Percentiles rank a stretch among this genome's conserved stretches.
phyloP scores from a whole-genome alignment of 2,329 filamentous ascomycete species.

The Sphaerostilbella broomeana region DNA sequence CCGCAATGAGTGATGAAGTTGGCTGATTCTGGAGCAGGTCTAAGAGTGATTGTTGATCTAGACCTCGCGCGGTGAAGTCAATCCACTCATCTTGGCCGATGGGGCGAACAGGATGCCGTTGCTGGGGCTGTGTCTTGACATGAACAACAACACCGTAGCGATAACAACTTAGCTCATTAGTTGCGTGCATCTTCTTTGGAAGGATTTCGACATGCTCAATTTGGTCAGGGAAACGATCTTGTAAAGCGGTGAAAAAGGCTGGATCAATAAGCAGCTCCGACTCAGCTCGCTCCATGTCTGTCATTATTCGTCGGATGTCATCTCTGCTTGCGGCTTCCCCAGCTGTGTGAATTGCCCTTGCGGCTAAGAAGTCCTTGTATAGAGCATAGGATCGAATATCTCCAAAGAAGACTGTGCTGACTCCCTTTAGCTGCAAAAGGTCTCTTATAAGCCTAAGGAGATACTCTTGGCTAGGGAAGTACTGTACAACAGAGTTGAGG shows the following conservation, averaged over 20 bases:
- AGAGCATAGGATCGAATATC: slow-evolving; percentile 19
- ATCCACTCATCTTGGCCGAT: slow-evolving; percentile 16
- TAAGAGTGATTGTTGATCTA: slow-evolving; percentile 12
- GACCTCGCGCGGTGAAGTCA: slow-evolving; percentile 14
- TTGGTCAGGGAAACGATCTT: slow-evolving; percentile 11
- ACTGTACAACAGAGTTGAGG: slow-evolving; percentile 24
- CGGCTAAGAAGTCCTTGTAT: slow-evolving; percentile 15
- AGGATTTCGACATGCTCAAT: slow-evolving; percentile 9
- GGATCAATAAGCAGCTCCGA: slow-evolving; percentile 21
- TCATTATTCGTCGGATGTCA: slow-evolving; percentile 9
- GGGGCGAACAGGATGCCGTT: neutral
- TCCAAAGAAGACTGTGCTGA: slow-evolving; percentile 17
- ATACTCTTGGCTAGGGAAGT: slow-evolving; percentile 24
- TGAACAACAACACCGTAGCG: slow-evolving; percentile 5
- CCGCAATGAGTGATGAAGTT: slow-evolving; percentile 3
- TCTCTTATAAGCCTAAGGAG: slow-evolving; percentile 15
- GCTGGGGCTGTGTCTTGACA: neutral
- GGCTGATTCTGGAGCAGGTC: slow-evolving; percentile 10
- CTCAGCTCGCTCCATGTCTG: slow-evolving; percentile 14
- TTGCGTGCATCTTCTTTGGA: slow-evolving; percentile 8
- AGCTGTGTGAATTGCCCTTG: slow-evolving; percentile 3
- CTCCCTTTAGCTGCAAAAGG: slow-evolving; percentile 5
- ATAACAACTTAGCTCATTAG: slow-evolving; percentile 8
- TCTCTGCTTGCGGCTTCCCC: slow-evolving; percentile 8
- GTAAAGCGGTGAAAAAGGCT: slow-evolving; percentile 19